These are phyloP conservation scores for Phytophthora vignae DNA, from an alignment of 352 stramenopile genomes.

Conservation along the genomic window DNA sequence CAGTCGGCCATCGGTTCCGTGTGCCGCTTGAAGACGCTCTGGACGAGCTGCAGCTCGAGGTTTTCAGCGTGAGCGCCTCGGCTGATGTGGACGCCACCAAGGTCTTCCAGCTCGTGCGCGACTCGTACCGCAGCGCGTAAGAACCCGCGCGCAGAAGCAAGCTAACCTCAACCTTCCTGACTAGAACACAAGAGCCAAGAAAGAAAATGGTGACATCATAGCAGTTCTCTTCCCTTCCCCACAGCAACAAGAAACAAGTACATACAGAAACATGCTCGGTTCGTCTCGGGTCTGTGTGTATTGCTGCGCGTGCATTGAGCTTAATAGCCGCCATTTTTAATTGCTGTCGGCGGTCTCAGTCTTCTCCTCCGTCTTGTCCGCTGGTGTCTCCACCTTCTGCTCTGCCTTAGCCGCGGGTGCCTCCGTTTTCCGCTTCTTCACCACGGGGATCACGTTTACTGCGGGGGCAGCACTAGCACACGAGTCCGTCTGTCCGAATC, in stretches of 20 bases:
- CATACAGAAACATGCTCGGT: conserved; percentile 32
- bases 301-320: conserved; percentile 4
- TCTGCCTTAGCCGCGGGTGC: background rate
- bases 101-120: conserved; percentile 75
- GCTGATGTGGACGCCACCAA: conserved; percentile 78
- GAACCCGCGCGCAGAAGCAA: background rate
- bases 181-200: conserved; percentile 21
- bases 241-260: conserved; percentile 16
- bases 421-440: conserved; percentile 71
- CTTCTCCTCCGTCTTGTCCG: conserved; percentile 18
- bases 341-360: conserved; percentile 14
- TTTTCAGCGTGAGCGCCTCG: conserved; percentile 56
- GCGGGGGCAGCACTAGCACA: conserved; percentile 19
- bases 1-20: conserved; percentile 66
- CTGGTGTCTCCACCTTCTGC: conserved; percentile 2
- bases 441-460: conserved; percentile 77
- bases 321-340: conserved; percentile 21
- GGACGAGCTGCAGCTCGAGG: conserved; percentile 57
- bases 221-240: conserved; percentile 1
- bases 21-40: conserved; percentile 59
- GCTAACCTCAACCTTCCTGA: background rate
- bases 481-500: conserved; percentile 55
- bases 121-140: conserved; percentile 71
- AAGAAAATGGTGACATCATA: conserved; percentile 19
- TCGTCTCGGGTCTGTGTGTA: conserved; percentile 20